phyloP scores from a whole-genome alignment of 192 early-diverging fungal species.

The Entomortierella lignicola region DNA sequence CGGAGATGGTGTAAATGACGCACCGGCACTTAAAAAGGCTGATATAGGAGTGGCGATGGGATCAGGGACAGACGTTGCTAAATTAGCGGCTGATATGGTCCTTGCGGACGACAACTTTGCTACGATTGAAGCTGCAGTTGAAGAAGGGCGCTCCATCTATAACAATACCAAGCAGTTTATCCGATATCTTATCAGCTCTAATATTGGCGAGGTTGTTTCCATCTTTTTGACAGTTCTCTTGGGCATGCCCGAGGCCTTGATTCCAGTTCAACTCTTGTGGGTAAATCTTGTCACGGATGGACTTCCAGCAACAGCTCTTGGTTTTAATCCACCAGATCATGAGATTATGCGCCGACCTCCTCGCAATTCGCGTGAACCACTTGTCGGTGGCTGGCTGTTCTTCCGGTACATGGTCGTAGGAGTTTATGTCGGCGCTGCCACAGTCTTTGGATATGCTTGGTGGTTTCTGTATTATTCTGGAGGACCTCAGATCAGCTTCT shows the following conservation, averaged over 20 bases:
- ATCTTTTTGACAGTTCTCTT: conserved; percentile 97
- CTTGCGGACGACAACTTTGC: conserved; percentile 86
- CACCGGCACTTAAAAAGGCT: conserved; percentile 77
- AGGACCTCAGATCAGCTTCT: conserved; percentile 91
- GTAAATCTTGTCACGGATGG: conserved; percentile 99
- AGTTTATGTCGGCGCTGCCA: conserved; percentile 92
- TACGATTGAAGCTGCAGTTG: conserved; percentile 81
- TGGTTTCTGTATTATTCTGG: conserved; percentile 94
- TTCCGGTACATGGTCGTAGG: conserved; percentile 94
- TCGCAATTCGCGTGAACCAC: conserved; percentile 85
- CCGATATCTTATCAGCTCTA: conserved; percentile 84
- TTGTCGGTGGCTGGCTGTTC: conserved; percentile 95
- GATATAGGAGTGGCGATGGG: conserved; percentile 92
- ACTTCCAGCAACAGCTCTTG: conserved; percentile 95
- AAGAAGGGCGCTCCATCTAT: conserved; percentile 85
- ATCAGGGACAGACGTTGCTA: conserved; percentile 93
- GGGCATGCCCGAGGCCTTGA: conserved; percentile 96
- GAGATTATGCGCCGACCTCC: conserved; percentile 95
- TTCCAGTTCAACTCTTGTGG: conserved; percentile 98
- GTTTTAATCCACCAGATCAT: conserved; percentile 97
- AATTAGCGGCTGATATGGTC: conserved; percentile 92
- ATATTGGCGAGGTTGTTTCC: conserved; percentile 98
- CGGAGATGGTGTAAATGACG: conserved; percentile 83
- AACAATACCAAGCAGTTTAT: conserved; percentile 81
- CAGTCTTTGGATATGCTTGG: conserved; percentile 97